Base-by-base conservation (phyloP, 768 basidiomycete species). In the Phanerodontia chrysosporium region DNA sequence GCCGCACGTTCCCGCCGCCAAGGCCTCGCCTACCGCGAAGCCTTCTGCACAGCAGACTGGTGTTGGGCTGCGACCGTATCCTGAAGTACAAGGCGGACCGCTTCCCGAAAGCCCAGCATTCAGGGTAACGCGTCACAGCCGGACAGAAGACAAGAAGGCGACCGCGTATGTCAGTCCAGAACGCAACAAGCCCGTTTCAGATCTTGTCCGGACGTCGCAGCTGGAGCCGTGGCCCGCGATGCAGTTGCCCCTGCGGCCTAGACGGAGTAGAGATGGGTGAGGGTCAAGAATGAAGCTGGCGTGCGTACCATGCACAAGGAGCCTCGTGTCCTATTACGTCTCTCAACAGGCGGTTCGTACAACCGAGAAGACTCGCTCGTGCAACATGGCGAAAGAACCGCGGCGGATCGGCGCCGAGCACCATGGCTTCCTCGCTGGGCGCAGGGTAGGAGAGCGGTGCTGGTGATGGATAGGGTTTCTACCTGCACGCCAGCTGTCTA, bases 191-290 rank as follows among this genome's bases (percentile, higher is more conserved):
- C 51, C 28, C 18, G 25, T n/a, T 3, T 21, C 60, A 18, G 57
- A 55, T 42, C 14, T 27, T 8, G 60, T 71, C n/a, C 49, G 69
- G 18, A 71, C 70, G 18, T 62, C 69, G 51, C 70, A 71, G 61
- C 49, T 67, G 32, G 66, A 70, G 62, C 70, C 70, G 16, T 71
- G 67, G 3, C 66, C 69, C 0, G 65, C 48, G 44, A 71, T 71
- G 70, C 66, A 67, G 51, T 59, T 71, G 16, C 70, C 70, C 14
- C 27, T 64, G 29, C 27, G 51, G 45, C 51, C 57, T 24, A 21
- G 62, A n/a, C 35, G 59, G 39, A 42, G 39, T 18, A 7, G 39
- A 42, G 39, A 42, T 18, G 39, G 39, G 39, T 42, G 39, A 42
- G 39, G 8, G 39, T 18, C 8, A 4, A 42, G 39, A 42, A 42